phyloP scores from a whole-genome alignment of 2,329 filamentous ascomycete species.

The Orbilia oligospora region DNA sequence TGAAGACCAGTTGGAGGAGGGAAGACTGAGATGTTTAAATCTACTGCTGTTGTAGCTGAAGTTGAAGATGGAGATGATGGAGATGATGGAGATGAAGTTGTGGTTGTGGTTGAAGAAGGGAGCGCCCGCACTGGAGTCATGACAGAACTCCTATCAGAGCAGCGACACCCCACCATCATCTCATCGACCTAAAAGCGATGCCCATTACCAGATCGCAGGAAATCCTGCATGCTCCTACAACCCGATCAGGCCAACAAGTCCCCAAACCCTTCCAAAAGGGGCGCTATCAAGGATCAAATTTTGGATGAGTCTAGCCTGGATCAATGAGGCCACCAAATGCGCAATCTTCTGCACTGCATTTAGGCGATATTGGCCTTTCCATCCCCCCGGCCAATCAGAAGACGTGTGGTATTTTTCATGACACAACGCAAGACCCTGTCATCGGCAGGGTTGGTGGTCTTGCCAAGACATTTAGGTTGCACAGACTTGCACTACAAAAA shows the following conservation, averaged over 20 bases:
- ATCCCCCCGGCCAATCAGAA: constrained; percentile 13
- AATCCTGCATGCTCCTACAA: constrained; percentile 25
- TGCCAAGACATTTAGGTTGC: constrained; percentile 18
- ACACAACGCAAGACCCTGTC: background rate
- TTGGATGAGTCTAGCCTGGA: constrained; percentile 16
- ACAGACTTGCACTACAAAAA: constrained; percentile 23
- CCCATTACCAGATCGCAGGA: background rate
- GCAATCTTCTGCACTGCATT: constrained; percentile 7
- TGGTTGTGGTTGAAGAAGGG: background rate
- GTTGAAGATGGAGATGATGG: too few species aligned
- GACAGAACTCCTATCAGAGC: background rate
- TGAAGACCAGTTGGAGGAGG: background rate
- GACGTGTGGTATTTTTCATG: constrained; percentile 9
- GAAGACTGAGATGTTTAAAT: background rate
- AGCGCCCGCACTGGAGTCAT: background rate
- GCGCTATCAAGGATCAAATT: constrained; percentile 16
- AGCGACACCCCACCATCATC: constrained; percentile 10
- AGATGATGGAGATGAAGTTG: background rate
- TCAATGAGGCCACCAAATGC: constrained; percentile 21
- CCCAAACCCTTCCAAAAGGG: constrained; percentile 2
- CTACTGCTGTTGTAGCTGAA: background rate
- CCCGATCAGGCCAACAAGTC: constrained; percentile 21
- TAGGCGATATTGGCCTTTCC: constrained; percentile 21
- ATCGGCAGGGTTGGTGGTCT: background rate
- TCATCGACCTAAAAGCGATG: constrained; percentile 11